Evolutionary conservation across 768 basidiomycete species (phyloP).

Genomic region (Xanthoconium purpureum): DNA sequence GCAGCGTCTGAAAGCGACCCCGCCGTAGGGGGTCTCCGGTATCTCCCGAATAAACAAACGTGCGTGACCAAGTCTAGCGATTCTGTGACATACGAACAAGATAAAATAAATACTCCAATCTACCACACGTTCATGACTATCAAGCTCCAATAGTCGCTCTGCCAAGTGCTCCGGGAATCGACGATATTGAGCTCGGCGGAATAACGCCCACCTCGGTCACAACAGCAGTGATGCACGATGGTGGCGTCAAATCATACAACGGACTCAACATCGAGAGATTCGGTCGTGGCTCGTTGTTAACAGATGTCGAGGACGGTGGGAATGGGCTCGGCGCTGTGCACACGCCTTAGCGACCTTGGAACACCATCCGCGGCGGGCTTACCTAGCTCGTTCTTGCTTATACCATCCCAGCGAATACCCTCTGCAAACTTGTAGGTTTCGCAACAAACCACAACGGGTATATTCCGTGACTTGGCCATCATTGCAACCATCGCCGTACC

Average conservation of each 20-base stretch:
- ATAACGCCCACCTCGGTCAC: constrained; percentile 97
- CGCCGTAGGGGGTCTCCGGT: constrained; percentile 11
- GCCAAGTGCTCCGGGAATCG: constrained; percentile 68
- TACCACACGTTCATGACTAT: not conserved
- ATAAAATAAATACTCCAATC: constrained; percentile 5
- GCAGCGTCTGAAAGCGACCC: not conserved
- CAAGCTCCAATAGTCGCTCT: constrained; percentile 24
- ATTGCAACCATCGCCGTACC: constrained; percentile 96
- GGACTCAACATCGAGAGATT: constrained; percentile 81
- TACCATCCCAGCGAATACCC: constrained; percentile 86
- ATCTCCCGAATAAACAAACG: constrained; percentile 18
- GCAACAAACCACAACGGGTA: constrained; percentile 95
- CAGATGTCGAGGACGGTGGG: constrained; percentile 14
- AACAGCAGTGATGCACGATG: constrained; percentile 88
- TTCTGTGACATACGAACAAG: not conserved
- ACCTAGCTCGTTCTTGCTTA: constrained; percentile 97
- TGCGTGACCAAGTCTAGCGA: constrained; percentile 3
- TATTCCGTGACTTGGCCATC: constrained; percentile 85
- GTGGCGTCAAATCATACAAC: constrained; percentile 92
- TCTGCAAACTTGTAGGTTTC: constrained; percentile 99
- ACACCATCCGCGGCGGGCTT: constrained; percentile 15
- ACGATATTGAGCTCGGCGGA: constrained; percentile 86
- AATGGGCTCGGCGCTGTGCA: constrained; percentile 29
- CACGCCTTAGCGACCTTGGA: not conserved
- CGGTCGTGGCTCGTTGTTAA: constrained; percentile 30